Conservation (phyloP, 2,329 filamentous ascomycete genomes). For the Aspergillus phoenicis region DNA sequence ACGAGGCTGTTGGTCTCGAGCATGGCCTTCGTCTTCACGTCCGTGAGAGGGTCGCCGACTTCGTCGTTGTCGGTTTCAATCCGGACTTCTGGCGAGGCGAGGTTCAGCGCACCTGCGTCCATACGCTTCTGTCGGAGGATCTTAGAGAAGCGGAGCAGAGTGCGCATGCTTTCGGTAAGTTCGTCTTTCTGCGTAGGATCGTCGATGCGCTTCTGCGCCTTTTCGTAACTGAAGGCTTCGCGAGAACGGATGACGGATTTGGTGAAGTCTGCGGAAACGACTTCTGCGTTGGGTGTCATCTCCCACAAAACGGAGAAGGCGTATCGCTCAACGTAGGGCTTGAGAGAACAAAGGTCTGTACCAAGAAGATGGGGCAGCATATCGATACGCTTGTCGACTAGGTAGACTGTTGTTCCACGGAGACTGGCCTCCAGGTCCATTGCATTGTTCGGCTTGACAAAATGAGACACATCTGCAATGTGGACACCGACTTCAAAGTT, state of each 20-base stretch:
- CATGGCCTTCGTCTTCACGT: slow-evolving; percentile 92
- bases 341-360: slow-evolving; percentile 93
- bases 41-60: slow-evolving; percentile 84
- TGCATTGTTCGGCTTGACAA: slow-evolving; percentile 93
- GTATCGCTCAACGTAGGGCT: slow-evolving; percentile 94
- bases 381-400: slow-evolving; percentile 98
- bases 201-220: slow-evolving; percentile 91
- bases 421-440: slow-evolving; percentile 97
- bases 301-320: slow-evolving; percentile 90
- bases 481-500: slow-evolving; percentile 97
- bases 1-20: slow-evolving; percentile 97
- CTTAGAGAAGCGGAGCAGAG: slow-evolving; percentile 83
- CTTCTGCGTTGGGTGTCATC: slow-evolving; percentile 78
- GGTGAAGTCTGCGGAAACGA: slow-evolving; percentile 83
- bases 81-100: slow-evolving; percentile 97
- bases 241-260: slow-evolving; percentile 97
- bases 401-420: slow-evolving; percentile 92
- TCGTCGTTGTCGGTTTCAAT: slow-evolving; percentile 95
- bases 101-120: slow-evolving; percentile 90
- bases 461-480: slow-evolving; percentile 98
- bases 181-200: slow-evolving; percentile 85
- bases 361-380: slow-evolving; percentile 97
- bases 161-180: slow-evolving; percentile 85
- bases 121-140: slow-evolving; percentile 93
- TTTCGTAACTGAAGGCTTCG: slow-evolving; percentile 97